Conservation (phyloP, 1,139 yeast genomes). For the Scheffersomyces lignicola region DNA sequence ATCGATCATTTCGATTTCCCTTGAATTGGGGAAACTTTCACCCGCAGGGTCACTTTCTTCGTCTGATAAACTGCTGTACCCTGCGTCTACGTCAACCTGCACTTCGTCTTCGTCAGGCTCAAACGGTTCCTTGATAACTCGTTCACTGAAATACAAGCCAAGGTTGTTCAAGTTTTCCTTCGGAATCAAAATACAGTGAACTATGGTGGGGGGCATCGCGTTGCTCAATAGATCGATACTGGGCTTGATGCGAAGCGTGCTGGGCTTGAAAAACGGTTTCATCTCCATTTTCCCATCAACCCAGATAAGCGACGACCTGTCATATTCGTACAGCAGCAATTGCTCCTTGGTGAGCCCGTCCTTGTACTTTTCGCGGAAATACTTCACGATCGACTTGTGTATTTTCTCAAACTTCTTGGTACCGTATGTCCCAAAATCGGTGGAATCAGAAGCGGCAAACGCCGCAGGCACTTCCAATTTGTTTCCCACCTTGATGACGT, state of each 20-base stretch:
- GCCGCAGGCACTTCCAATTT: conserved; percentile 23
- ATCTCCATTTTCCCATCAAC: conserved; percentile 42
- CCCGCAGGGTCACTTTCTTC: conserved; percentile 13
- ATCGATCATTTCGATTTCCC: conserved; percentile 5
- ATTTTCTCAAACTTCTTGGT: conserved; percentile 24
- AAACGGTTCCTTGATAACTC: conserved; percentile 8
- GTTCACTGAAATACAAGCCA: conserved; percentile 26
- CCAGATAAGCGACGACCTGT: conserved; percentile 35
- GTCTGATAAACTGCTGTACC: conserved; percentile 4
- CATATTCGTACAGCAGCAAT: conserved; percentile 10
- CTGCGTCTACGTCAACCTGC: conserved; percentile 11
- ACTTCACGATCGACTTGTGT: conserved; percentile 15
- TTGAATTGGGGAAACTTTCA: conserved; percentile 5
- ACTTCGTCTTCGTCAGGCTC: conserved; percentile 10
- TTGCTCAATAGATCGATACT: conserved; percentile 13
- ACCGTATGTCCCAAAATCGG: conserved; percentile 35
- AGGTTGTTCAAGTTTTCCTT: conserved; percentile 24
- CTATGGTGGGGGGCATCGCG: conserved; percentile 21
- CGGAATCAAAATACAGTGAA: conserved; percentile 38
- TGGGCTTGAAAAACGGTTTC: conserved; percentile 41
- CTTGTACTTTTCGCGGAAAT: conserved; percentile 15
- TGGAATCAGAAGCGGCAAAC: conserved; percentile 12
- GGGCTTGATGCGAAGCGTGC: conserved; percentile 36
- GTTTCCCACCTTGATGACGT: conserved; percentile 30
- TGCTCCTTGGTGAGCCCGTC: neutral